phyloP scores from a whole-genome alignment of 495 filamentous ascomycete genomes.

The Friedmanniomyces simplex region DNA sequence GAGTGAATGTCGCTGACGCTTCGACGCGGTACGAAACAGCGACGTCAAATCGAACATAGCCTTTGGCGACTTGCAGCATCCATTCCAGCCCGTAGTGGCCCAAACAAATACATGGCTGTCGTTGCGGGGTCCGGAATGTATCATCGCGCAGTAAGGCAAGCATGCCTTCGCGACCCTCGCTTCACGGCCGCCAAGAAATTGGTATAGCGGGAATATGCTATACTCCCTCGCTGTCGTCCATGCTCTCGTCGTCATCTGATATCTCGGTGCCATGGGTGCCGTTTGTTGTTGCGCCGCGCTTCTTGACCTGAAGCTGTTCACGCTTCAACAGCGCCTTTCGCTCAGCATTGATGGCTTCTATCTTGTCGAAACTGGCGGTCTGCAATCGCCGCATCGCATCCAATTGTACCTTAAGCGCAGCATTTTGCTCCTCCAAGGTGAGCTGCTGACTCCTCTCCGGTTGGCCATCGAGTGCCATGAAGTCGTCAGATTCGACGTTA shows the following conservation, averaged over 20 bases:
- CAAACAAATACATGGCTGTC: constrained; percentile 15
- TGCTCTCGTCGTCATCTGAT: background rate
- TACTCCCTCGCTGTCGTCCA: background rate
- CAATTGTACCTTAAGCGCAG: constrained; percentile 25
- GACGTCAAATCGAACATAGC: background rate
- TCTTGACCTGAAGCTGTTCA: constrained; percentile 9
- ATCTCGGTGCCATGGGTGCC: background rate
- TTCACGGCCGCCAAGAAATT: background rate
- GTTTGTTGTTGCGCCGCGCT: background rate
- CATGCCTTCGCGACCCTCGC: background rate
- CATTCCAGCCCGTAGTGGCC: constrained; percentile 10
- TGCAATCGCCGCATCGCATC: constrained; percentile 30
- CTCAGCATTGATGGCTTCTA: constrained; percentile 31
- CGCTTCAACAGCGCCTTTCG: constrained; percentile 23
- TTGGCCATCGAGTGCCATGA: constrained; percentile 24
- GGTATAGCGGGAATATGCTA: background rate
- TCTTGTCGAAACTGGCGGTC: constrained; percentile 29
- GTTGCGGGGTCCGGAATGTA: constrained; percentile 15
- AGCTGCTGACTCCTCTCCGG: constrained; percentile 4
- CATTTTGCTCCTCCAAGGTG: constrained; percentile 18
- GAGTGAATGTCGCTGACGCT: background rate
- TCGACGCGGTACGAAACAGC: background rate
- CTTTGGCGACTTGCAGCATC: background rate
- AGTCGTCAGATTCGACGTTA: constrained; percentile 19
- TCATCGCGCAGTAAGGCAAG: constrained; percentile 1